phyloP scores from a whole-genome alignment of 306 rosid genomes.

The Biancaea sappan region DNA sequence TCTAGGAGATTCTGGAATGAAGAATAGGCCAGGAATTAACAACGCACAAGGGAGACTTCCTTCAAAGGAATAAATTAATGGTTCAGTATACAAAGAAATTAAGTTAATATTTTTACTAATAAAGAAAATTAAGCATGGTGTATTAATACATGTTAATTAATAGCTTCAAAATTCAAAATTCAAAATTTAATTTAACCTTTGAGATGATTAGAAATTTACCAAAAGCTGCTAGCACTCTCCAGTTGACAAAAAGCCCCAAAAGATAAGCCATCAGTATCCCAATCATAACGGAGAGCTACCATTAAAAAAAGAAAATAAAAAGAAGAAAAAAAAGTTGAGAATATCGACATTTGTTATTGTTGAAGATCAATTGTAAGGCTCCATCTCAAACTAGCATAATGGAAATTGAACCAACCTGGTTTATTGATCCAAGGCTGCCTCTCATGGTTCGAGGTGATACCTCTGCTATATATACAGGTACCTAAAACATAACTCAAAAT shows the following conservation, averaged over 20 bases:
- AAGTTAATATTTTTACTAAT: neutral
- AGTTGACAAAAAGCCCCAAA: slow-evolving; percentile 63
- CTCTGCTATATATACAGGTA: slow-evolving; percentile 82
- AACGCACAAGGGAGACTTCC: slow-evolving; percentile 72
- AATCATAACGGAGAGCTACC: slow-evolving; percentile 62
- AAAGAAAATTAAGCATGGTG: neutral
- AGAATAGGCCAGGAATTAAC: slow-evolving; percentile 64
- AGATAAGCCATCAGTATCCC: slow-evolving; percentile 74
- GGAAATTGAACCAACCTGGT: slow-evolving; percentile 56
- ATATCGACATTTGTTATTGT: neutral
- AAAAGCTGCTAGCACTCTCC: slow-evolving; percentile 69
- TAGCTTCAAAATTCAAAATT: neutral
- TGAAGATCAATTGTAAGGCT: slow-evolving; percentile 1
- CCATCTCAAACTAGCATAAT: slow-evolving; percentile 6
- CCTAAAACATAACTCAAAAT: slow-evolving; percentile 38
- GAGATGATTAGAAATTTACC: slow-evolving; percentile 39
- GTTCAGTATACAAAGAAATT: neutral
- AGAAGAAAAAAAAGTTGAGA: neutral
- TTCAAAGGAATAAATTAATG: slow-evolving; percentile 33
- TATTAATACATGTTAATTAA: neutral
- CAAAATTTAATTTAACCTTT: neutral
- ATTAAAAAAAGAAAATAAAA: neutral
- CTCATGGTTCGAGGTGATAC: slow-evolving; percentile 76
- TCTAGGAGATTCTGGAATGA: slow-evolving; percentile 91
- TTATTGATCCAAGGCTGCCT: slow-evolving; percentile 72